Evolutionary conservation across 306 rosid genomes (phyloP).

Genomic region (Quercus alba): DNA sequence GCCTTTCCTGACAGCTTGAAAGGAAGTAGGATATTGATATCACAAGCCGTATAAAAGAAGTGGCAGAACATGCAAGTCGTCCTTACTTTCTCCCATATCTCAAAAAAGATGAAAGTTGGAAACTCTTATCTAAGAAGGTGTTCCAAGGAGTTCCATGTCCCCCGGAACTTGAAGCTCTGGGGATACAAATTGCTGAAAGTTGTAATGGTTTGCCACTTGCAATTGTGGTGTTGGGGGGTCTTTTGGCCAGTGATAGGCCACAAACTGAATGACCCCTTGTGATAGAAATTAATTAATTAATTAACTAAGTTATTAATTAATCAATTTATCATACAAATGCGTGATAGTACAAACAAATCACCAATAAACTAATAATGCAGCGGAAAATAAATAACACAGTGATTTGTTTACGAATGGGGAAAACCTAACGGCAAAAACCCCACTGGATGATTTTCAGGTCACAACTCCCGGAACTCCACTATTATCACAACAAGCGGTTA

Average conservation of each 20-base stretch:
- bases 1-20: conserved; percentile 4
- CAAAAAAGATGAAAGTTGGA: background rate
- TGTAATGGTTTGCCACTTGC: background rate
- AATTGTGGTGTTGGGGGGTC: background rate
- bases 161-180: background rate
- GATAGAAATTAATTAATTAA: too few species aligned
- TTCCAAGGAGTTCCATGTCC: background rate
- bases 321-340: too few species aligned
- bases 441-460: too few species aligned
- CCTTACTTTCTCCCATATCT: background rate
- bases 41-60: conserved; percentile 24
- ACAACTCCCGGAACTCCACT: too few species aligned
- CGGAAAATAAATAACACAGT: too few species aligned
- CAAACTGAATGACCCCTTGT: too few species aligned
- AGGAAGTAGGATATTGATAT: conserved; percentile 27
- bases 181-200: background rate
- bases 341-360: too few species aligned
- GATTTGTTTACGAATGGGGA: too few species aligned
- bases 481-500: too few species aligned
- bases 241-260: background rate
- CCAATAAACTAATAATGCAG: too few species aligned
- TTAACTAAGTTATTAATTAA: too few species aligned
- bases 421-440: too few species aligned
- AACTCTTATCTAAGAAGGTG: background rate
- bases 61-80: background rate